A percentile compares a stretch with the other conserved stretches of the same genome.
Evolutionary conservation across 306 rosid genomes (phyloP).

Genomic region (Betula pendula): DNA sequence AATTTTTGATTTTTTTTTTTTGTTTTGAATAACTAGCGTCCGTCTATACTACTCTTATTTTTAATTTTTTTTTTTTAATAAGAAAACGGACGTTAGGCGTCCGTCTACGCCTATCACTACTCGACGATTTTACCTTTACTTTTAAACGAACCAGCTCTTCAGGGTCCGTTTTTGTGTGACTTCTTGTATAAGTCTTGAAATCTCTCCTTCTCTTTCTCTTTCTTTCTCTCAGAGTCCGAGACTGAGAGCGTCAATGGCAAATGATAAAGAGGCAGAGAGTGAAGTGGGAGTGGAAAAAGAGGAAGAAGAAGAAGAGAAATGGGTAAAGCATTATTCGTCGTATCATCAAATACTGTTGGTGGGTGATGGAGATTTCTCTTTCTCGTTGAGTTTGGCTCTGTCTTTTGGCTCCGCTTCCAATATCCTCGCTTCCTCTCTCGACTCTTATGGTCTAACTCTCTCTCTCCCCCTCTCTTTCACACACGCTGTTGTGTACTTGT

Average conservation of each 20-base stretch:
- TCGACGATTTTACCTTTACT: too few relatives aligned
- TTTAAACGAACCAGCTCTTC: too few relatives aligned
- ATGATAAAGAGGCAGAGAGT: background rate
- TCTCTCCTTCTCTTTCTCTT: background rate
- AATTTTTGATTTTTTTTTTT: too few relatives aligned
- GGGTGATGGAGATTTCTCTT: constrained; percentile 70
- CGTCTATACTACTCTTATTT: too few relatives aligned
- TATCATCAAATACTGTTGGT: constrained; percentile 53
- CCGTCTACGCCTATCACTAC: too few relatives aligned
- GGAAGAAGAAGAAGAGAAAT: constrained; percentile 24
- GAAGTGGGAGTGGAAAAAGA: background rate
- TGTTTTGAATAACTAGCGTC: too few relatives aligned
- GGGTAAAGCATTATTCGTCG: constrained; percentile 40
- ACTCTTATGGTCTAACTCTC: constrained; percentile 22
- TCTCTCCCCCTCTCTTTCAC: background rate
- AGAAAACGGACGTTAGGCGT: too few relatives aligned
- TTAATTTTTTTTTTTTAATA: too few relatives aligned
- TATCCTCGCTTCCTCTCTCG: constrained; percentile 49
- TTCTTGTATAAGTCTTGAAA: background rate
- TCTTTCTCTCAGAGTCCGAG: background rate
- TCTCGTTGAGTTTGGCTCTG: constrained; percentile 41
- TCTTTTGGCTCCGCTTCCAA: constrained; percentile 47
- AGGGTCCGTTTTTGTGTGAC: too few relatives aligned
- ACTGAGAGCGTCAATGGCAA: background rate
- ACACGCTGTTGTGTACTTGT: background rate